A percentile compares a stretch with the other conserved stretches of the same genome.
phyloP scores from a whole-genome alignment of 2,329 filamentous ascomycete species.

The Fusarium sp. region DNA sequence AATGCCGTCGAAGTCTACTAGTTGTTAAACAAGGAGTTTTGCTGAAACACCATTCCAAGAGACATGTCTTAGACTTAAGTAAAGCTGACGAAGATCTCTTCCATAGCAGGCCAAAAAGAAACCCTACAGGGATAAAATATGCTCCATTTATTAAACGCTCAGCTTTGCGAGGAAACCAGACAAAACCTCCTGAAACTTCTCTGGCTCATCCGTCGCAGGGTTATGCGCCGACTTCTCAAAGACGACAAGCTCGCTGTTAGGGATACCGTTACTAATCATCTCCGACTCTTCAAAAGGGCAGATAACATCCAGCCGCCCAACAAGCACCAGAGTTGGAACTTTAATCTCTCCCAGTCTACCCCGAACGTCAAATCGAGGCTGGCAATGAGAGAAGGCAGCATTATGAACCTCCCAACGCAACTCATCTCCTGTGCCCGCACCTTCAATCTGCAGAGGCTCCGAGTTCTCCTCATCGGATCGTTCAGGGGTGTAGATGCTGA shows the following conservation, averaged over 20 bases:
- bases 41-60: no score
- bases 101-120: no score
- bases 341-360: conserved; percentile 1
- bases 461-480: neutral
- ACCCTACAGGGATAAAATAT: no score
- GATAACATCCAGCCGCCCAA: conserved; percentile 13
- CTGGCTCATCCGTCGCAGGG: conserved; percentile 16
- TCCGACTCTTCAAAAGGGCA: conserved; percentile 20
- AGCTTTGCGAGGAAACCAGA: neutral
- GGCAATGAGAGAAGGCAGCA: conserved; percentile 10
- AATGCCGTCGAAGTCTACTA: no score
- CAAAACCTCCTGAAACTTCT: conserved; percentile 7
- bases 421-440: neutral
- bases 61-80: fast-evolving
- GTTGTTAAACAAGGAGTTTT: no score
- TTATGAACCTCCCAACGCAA: conserved; percentile 26
- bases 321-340: conserved; percentile 1
- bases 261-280: neutral
- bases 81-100: no score
- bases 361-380: conserved; percentile 21
- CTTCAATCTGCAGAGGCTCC: neutral
- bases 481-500: conserved; percentile 4
- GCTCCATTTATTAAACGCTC: neutral
- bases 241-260: conserved; percentile 5
- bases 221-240: conserved; percentile 21